A percentile compares a stretch with the other conserved stretches of the same genome.
phyloP scores from a whole-genome alignment of 2,329 filamentous ascomycete species.

The Talaromyces sp. region DNA sequence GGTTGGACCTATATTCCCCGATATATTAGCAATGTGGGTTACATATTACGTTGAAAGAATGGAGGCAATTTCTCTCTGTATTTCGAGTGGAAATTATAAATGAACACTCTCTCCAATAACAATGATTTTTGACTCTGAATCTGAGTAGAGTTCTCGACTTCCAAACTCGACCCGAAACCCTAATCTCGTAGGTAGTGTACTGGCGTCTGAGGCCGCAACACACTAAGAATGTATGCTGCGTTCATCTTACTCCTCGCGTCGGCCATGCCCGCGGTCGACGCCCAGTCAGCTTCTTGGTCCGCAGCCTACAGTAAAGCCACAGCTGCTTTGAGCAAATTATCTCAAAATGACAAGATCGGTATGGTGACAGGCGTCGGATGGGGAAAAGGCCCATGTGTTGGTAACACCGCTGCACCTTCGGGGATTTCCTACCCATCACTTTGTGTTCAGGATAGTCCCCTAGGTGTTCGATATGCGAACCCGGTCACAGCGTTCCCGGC shows the following conservation, averaged over 20 bases:
- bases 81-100: neutral
- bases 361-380: slow-evolving; percentile 85
- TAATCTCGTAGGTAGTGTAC: neutral
- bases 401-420: slow-evolving; percentile 30
- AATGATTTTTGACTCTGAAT: no score
- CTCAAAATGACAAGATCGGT: slow-evolving; percentile 84
- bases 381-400: slow-evolving; percentile 64
- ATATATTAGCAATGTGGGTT: neutral
- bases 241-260: slow-evolving; percentile 1
- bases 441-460: slow-evolving; percentile 44
- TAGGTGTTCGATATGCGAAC: slow-evolving; percentile 78
- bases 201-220: neutral
- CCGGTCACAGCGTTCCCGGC: slow-evolving; percentile 84
- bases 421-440: slow-evolving; percentile 22
- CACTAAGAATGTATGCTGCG: neutral
- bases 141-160: neutral
- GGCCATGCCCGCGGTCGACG: neutral
- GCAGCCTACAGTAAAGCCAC: slow-evolving; percentile 76
- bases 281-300: slow-evolving; percentile 53
- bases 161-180: neutral
- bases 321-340: slow-evolving; percentile 75
- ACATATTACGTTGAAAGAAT: neutral
- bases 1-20: slow-evolving; percentile 12
- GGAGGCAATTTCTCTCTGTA: no score
- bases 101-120: no score